Conservation (phyloP, 164 flowering plant genomes). For the Nelumbo lutea region DNA sequence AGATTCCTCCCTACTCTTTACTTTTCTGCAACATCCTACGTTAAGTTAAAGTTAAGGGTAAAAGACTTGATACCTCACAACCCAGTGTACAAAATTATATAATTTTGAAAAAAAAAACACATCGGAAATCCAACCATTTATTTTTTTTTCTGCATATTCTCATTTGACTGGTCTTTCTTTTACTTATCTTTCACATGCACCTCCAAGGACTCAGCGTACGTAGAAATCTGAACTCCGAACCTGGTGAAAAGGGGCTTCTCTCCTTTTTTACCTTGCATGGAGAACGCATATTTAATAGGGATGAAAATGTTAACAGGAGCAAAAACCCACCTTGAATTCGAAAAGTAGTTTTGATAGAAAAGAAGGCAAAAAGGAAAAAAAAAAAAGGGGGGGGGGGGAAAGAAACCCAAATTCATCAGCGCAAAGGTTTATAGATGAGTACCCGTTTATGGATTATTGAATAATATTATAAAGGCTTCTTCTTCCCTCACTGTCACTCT, state of each 20-base stretch:
- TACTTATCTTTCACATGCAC: background rate
- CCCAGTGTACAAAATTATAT: background rate
- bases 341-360: constrained; percentile 4
- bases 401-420: constrained; percentile 11
- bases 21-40: constrained; percentile 12
- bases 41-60: constrained; percentile 2
- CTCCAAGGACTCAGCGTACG: background rate
- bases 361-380: constrained; percentile 19
- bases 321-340: constrained; percentile 37
- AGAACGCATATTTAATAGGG: constrained; percentile 20
- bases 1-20: constrained; percentile 19
- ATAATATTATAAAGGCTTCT: constrained; percentile 17
- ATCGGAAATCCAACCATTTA: constrained; percentile 6
- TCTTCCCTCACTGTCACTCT: constrained; percentile 27
- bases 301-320: constrained; percentile 14
- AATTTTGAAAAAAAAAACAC: constrained; percentile 4
- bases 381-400: constrained; percentile 6
- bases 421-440: background rate
- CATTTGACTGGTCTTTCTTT: constrained; percentile 11
- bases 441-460: background rate
- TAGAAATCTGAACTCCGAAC: constrained; percentile 11
- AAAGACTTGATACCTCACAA: background rate
- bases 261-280: constrained; percentile 37
- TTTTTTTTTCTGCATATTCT: constrained; percentile 4
- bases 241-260: constrained; percentile 14